Evolutionary conservation across 179 eudicot species (phyloP).

Genomic region (Carnegiea gigantea): DNA sequence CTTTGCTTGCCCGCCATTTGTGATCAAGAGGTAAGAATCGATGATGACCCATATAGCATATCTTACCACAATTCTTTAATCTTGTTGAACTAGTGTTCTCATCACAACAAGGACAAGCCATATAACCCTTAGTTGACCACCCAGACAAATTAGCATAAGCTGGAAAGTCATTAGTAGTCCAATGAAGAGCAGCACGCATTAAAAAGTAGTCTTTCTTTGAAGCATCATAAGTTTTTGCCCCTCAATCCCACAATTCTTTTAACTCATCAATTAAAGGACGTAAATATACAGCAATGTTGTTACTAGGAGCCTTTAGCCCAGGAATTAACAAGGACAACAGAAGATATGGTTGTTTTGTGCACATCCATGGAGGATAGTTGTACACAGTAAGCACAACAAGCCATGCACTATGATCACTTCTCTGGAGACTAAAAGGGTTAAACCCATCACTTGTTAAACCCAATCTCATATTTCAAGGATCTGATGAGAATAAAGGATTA

Average conservation of each 20-base stretch:
- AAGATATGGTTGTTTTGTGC: background rate
- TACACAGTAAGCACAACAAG: background rate
- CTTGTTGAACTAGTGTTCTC: too few species aligned
- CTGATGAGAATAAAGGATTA: background rate
- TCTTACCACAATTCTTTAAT: too few species aligned
- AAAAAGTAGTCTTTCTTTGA: background rate
- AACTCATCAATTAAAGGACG: slow-evolving; percentile 3
- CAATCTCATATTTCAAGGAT: background rate
- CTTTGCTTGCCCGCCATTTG: too few species aligned
- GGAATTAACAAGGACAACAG: background rate
- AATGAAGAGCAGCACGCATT: background rate
- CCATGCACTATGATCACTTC: background rate
- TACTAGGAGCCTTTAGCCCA: slow-evolving; percentile 4
- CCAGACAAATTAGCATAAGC: slow-evolving; percentile 11
- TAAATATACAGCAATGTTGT: background rate
- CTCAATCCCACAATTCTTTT: slow-evolving; percentile 7
- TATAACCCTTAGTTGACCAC: slow-evolving; percentile 12
- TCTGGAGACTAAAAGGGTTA: background rate
- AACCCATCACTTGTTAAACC: background rate
- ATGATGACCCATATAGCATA: too few species aligned
- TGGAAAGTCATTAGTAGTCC: slow-evolving; percentile 15
- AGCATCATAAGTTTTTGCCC: slow-evolving; percentile 2
- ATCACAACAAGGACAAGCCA: too few species aligned
- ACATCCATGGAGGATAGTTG: slow-evolving; percentile 5
- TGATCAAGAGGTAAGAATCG: too few species aligned